Base-by-base conservation (phyloP, 225 moss, liverwort and hornwort species). In the Rhytidiadelphus loreus region DNA sequence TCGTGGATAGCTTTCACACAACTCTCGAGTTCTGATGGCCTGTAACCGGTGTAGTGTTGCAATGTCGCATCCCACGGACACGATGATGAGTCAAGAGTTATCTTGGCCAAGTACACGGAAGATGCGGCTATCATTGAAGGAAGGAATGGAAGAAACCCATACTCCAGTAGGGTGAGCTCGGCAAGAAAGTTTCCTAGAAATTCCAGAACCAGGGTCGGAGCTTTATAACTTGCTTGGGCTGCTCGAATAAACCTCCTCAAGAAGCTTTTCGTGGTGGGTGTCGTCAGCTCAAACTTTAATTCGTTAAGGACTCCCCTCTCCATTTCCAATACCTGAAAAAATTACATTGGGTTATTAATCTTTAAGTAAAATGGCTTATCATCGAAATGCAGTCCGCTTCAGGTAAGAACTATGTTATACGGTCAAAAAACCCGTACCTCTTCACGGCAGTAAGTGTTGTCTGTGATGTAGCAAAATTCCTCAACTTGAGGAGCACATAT, bases 391-490 rank as follows among this genome's bases (percentile, higher is more conserved):
- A 53, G 43, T 75, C 64, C 61, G 32, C 25, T 48, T 74, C 58
- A 55, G 12, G 39, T 69, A 23, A 32, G 44, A 85, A 18, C 23
- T 37, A 25, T 1, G n/a, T 5, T 33, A 28, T 28, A 28, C 37
- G 57, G 11, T 80, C 22, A 23, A 15, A 18, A 37, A 39, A 52
- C 1, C 25, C 77, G 33, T 83, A 92, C 92, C 95, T 98, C 98
- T 86, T 96, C 98, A 28, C 97, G 96, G 17, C 92, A 89, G 33
- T 98, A 98, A 9, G 98, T 98, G 83, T 96, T 98, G 87, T 98
- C 98, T 6, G 98, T 98, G 69, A 98, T 98, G 88, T 98, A 98
- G 93, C 98, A 98, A 85, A 98, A 98, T 92, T 98, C 98, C 90
- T 98, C 98, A 11, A 97, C 97, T 83, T 98, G 98, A 22, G 98